These are phyloP conservation scores for Aureobasidium sp. DNA, from an alignment of 2,329 filamentous ascomycete genomes.

Conservation along the genomic window DNA sequence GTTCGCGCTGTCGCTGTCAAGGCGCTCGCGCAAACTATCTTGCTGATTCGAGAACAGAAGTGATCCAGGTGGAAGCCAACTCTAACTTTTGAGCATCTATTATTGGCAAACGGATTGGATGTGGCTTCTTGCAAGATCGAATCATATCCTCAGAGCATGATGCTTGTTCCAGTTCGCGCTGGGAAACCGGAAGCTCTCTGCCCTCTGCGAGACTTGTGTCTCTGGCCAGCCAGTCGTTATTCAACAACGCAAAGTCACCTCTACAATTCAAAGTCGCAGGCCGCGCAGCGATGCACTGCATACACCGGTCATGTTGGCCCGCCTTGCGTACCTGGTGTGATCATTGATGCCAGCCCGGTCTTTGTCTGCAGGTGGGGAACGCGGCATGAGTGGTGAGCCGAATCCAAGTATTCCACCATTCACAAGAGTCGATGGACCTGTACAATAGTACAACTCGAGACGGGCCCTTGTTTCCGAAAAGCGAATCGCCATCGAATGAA, in stretches of 20 bases:
- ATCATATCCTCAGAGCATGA: neutral
- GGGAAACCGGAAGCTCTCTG: neutral
- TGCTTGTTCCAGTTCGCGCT: neutral
- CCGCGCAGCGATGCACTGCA: neutral
- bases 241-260: neutral
- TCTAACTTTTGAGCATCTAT: neutral
- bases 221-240: neutral
- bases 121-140: neutral
- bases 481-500: neutral
- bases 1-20: neutral
- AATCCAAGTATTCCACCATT: neutral
- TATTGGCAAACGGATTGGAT: neutral
- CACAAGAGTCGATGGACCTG: neutral
- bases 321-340: neutral
- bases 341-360: neutral
- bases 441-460: neutral
- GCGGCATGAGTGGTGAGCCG: conserved; percentile 8
- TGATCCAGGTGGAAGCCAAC: neutral
- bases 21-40: conserved; percentile 1
- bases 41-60: neutral
- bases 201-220: neutral
- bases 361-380: neutral
- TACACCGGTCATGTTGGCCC: neutral
- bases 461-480: neutral
- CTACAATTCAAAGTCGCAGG: neutral